A percentile compares a stretch with the other conserved stretches of the same genome.
phyloP scores from a whole-genome alignment of 495 filamentous ascomycete genomes.

The Penicillium psychrofluorescens region DNA sequence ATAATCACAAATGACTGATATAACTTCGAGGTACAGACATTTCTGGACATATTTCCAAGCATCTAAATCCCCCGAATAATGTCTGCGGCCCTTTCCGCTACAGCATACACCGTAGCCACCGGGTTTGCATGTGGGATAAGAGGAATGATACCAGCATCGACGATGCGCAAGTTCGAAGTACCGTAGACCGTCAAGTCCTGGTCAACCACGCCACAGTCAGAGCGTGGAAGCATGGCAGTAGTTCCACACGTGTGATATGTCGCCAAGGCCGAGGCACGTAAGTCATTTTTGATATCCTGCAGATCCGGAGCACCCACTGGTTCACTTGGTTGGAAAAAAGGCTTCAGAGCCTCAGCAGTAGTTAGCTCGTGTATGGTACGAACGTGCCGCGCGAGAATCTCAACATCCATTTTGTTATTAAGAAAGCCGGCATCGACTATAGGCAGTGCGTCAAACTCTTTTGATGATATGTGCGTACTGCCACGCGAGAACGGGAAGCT shows the following conservation, averaged over 20 bases:
- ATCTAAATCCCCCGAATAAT: constrained; percentile 24
- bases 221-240: constrained; percentile 26
- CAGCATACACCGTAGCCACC: constrained; percentile 46
- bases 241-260: constrained; percentile 14
- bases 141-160: constrained; percentile 48
- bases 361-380: constrained; percentile 5
- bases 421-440: constrained; percentile 23
- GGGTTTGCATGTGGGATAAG: constrained; percentile 42
- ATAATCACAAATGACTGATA: too few species aligned
- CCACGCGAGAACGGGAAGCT: constrained; percentile 30
- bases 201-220: constrained; percentile 47
- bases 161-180: constrained; percentile 40
- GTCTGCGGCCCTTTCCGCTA: constrained; percentile 44
- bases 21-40: too few species aligned
- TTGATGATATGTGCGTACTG: constrained; percentile 22
- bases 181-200: constrained; percentile 39
- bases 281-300: constrained; percentile 1
- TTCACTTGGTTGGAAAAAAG: constrained; percentile 5
- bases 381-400: constrained; percentile 18
- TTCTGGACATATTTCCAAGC: neutral
- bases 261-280: neutral
- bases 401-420: constrained; percentile 25
- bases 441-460: constrained; percentile 19
- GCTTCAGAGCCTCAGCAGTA: neutral
- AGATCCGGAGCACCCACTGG: neutral